phyloP scores from a whole-genome alignment of 768 basidiomycete genomes.

The Trametes villosa region DNA sequence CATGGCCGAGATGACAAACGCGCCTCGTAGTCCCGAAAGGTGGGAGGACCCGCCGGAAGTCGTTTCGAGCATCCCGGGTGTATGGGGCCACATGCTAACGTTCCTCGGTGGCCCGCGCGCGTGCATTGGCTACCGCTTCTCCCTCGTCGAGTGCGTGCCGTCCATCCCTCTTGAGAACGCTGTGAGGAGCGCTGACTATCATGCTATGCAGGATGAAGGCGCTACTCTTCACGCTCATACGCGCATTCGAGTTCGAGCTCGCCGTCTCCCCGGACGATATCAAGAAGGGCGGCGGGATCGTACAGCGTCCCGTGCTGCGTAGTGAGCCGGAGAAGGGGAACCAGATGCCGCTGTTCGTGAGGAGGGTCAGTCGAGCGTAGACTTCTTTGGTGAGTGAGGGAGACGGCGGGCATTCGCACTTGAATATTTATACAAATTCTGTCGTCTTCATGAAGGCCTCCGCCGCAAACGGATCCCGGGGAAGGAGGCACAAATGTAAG shows the following conservation, averaged over 20 bases:
- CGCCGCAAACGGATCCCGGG: too few relatives aligned
- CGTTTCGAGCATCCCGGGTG: slow-evolving; percentile 53
- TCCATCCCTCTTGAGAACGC: slow-evolving; percentile 21
- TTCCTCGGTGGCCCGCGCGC: slow-evolving; percentile 69
- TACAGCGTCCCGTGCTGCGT: slow-evolving; percentile 30
- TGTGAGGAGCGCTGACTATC: slow-evolving; percentile 42
- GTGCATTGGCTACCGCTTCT: slow-evolving; percentile 70
- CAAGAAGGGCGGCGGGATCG: slow-evolving; percentile 21
- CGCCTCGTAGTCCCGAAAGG: neutral
- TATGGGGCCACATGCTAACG: slow-evolving; percentile 60
- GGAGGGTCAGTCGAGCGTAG: slow-evolving; percentile 15
- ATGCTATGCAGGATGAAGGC: slow-evolving; percentile 36
- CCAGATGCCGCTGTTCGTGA: slow-evolving; percentile 33
- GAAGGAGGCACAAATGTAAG: too few relatives aligned
- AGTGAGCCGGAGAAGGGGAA: slow-evolving; percentile 18
- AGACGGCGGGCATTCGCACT: too few relatives aligned
- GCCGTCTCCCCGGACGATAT: slow-evolving; percentile 33
- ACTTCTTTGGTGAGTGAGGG: too few relatives aligned
- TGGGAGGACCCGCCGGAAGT: slow-evolving; percentile 68
- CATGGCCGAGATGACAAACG: neutral
- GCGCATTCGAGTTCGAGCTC: slow-evolving; percentile 37
- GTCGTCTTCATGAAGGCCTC: too few relatives aligned
- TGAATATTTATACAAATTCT: too few relatives aligned
- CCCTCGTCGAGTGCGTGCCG: slow-evolving; percentile 56
- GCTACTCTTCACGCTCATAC: slow-evolving; percentile 37